Base-by-base conservation (phyloP, 2,329 filamentous ascomycete genomes). In the Neurospora sp. region DNA sequence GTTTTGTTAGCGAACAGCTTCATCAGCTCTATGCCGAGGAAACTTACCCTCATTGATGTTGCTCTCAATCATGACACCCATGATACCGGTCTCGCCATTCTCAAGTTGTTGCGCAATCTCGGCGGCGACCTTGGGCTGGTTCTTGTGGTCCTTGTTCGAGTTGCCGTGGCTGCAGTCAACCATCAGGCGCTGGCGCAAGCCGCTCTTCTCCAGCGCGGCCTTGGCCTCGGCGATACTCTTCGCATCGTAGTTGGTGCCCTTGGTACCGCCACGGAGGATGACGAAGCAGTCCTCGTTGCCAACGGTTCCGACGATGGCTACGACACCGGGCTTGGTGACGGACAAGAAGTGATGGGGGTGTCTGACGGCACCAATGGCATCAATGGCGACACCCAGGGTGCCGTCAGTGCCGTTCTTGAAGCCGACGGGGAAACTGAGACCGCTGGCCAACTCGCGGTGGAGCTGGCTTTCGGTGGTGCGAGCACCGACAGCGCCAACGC, bases 371-470 rank as follows among this genome's bases (percentile, higher is more conserved):
- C 94, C 93, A 79, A 98, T 97, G 68, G 96, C 96, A 79, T 99
- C 96, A 76, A 98, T 93, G 13, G 96, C 94, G 4, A 98, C 94
- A 70, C 90, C 88, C 67, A 98, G 84, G 9, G 90, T 91, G 68
- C 96, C 96, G 79, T 99, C 96, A 39, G 96, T 99, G 74, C 96
- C 96, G 81, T 99, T 99, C 88, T 99, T 99, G 91, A 99, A 99
- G 68, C 96, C 96, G 11, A 99, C 93, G 1, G 96, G 96, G 91
- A 97, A 98, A 75, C 92, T 96, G 42, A 98, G 85, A 78, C 96
- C 96, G 68, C 92, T 96, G 28, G 96, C 95, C 73, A 99, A 84
- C 82, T 99, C 96, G 70, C 96, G 90, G 82, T 99, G 96, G 73
- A 98, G 86, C 83, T 99, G 96, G 68, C 91, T 94, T 84, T 99